phyloP scores from a whole-genome alignment of 768 basidiomycete genomes.

The Rhodosporidiobolus odoratus region DNA sequence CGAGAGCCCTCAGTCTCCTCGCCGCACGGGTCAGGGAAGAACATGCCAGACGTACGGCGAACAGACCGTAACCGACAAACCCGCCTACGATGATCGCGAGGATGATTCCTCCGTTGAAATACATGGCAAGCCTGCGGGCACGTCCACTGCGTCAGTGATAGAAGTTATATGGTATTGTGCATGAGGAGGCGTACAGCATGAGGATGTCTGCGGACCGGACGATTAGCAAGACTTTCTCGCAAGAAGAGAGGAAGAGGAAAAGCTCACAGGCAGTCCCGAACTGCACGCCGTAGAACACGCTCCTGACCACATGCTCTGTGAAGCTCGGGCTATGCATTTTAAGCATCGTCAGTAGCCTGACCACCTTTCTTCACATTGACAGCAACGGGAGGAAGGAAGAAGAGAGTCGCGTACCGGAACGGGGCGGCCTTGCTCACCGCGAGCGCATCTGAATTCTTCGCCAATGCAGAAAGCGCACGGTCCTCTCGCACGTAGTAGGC shows the following conservation, averaged over 20 bases:
- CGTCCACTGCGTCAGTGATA: background rate
- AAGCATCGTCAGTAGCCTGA: no score
- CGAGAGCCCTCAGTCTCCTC: no score
- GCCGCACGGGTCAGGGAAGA: background rate
- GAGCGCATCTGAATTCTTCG: constrained; percentile 2
- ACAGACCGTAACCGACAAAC: constrained; percentile 9
- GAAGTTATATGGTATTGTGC: background rate
- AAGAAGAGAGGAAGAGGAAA: background rate
- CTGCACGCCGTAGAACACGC: constrained; percentile 43
- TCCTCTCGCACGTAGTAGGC: constrained; percentile 25
- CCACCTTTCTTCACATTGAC: background rate
- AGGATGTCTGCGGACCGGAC: constrained; percentile 6
- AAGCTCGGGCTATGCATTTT: constrained; percentile 21
- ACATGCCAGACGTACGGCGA: constrained; percentile 1
- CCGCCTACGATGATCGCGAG: constrained; percentile 41
- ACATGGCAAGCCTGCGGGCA: constrained; percentile 42
- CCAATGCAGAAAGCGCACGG: constrained; percentile 6
- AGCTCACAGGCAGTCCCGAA: constrained; percentile 41
- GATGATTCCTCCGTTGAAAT: constrained; percentile 46
- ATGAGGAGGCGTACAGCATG: background rate
- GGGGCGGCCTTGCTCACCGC: constrained; percentile 3
- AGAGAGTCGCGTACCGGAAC: constrained; percentile 10
- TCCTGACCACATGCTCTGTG: constrained; percentile 44
- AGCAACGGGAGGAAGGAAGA: background rate
- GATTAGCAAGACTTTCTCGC: background rate